Conservation (phyloP, 2,329 filamentous ascomycete genomes). For the Botrytis byssoidea region DNA sequence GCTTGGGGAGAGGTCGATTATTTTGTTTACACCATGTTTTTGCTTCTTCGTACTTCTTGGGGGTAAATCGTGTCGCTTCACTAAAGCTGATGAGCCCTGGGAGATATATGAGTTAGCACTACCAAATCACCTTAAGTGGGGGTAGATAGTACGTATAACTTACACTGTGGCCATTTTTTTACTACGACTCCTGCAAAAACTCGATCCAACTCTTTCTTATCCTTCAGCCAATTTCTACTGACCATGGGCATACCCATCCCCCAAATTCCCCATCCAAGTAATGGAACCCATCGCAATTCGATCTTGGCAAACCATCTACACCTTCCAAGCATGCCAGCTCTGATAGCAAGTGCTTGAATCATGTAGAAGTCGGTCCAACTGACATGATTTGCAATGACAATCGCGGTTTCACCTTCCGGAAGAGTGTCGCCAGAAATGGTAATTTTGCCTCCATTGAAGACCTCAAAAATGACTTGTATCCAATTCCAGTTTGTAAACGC, state of each 20-base stretch:
- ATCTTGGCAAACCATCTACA: constrained; percentile 63
- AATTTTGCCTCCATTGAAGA: constrained; percentile 53
- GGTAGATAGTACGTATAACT: constrained; percentile 34
- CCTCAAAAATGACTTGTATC: constrained; percentile 57
- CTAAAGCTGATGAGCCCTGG: constrained; percentile 64
- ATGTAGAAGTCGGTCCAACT: constrained; percentile 64
- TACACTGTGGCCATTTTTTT: constrained; percentile 57
- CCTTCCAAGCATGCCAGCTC: constrained; percentile 57
- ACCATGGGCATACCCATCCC: constrained; percentile 65
- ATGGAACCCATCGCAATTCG: constrained; percentile 57
- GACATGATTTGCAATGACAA: constrained; percentile 60
- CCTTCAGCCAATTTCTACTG: constrained; percentile 57
- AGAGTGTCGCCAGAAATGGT: constrained; percentile 52
- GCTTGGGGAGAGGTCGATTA: constrained; percentile 50
- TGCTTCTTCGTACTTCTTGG: constrained; percentile 51
- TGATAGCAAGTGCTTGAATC: constrained; percentile 56
- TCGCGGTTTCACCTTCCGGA: constrained; percentile 55
- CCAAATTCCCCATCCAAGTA: constrained; percentile 64
- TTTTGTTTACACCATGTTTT: constrained; percentile 52
- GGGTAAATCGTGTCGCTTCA: constrained; percentile 60
- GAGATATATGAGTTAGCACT: constrained; percentile 15
- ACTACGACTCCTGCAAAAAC: constrained; percentile 55
- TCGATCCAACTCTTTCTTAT: constrained; percentile 54
- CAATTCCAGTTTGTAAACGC: constrained; percentile 56
- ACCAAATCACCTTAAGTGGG: background rate